Evolutionary conservation across 192 early-diverging fungal species (phyloP), one percentile per base, ranked within the genome.

Genomic region (Geranomyces michiganensis): DNA sequence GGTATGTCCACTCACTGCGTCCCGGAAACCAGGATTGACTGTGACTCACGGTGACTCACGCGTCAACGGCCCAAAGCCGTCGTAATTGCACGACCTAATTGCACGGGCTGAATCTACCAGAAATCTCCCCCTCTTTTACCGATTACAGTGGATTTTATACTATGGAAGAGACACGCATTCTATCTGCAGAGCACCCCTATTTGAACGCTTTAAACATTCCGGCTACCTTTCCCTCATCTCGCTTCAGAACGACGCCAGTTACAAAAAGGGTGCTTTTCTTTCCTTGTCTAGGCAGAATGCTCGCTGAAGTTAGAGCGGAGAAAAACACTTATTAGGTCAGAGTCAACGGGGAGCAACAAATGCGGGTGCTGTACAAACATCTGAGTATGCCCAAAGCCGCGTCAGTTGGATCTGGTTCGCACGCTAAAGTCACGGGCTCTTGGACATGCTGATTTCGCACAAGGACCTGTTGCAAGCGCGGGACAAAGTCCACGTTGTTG

Each of bases 321-420:
- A 3, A 41, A 10, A 41, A 41, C 36, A 41, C 36, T 10, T 41
- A 10, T 41, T 41, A 41, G 36, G 5, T 41, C 36, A n/a, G n/a
- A n/a, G n/a, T n/a, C n/a, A n/a, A n/a, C n/a, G n/a, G n/a, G n/a
- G n/a, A n/a, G n/a, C n/a, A n/a, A n/a, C n/a, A n/a, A n/a, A n/a
- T n/a, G n/a, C n/a, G n/a, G n/a, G n/a, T n/a, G n/a, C n/a, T n/a
- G 33, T 5, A 61, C 77, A 79, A 68, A 84, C 84, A 79, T 84
- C 77, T 76, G 10, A 84, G 36, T 36, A 85, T 74, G 1, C 70
- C 64, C 33, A 85, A 49, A 7, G 84, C 84, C 13, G 79, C 79
- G 65, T 85, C 84, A 7, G 84, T 80, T 8, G 81, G 81, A 79
- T 85, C 81, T 15, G 48, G 49, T 30, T 85, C 84, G 12, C 62